phyloP scores from a whole-genome alignment of 805 yeast species.

The Wickerhamiella azyma region DNA sequence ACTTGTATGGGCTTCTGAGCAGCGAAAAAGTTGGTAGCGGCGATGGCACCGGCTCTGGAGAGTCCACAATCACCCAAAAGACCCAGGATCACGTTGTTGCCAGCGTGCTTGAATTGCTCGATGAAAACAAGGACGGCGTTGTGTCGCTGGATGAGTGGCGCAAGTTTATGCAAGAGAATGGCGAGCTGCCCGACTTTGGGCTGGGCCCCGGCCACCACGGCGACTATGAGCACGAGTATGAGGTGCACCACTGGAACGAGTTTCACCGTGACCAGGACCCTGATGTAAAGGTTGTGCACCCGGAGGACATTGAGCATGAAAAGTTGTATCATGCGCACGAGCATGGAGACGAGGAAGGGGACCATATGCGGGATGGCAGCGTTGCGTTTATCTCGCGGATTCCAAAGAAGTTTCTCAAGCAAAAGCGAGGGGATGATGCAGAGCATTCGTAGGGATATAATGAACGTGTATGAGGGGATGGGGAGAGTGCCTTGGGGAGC shows the following conservation, averaged over 20 bases:
- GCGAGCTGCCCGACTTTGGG: slow-evolving; percentile 79
- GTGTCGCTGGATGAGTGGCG: slow-evolving; percentile 61
- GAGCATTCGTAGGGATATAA: no score
- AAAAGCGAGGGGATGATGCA: not conserved
- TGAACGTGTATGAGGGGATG: no score
- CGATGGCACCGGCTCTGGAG: slow-evolving; percentile 75
- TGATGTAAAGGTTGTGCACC: slow-evolving; percentile 63
- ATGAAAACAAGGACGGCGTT: slow-evolving; percentile 49
- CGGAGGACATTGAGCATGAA: slow-evolving; percentile 82
- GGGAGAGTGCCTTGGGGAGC: no score
- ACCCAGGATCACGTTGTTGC: slow-evolving; percentile 40
- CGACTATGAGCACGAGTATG: slow-evolving; percentile 86
- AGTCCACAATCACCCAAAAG: slow-evolving; percentile 46
- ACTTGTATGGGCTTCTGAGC: slow-evolving; percentile 67
- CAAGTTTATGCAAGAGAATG: slow-evolving; percentile 44
- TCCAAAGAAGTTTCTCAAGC: slow-evolving; percentile 18
- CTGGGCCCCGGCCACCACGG: slow-evolving; percentile 91
- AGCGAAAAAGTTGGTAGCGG: slow-evolving; percentile 73
- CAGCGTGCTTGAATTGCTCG: slow-evolving; percentile 46
- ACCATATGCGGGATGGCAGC: slow-evolving; percentile 17
- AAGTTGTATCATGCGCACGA: slow-evolving; percentile 75
- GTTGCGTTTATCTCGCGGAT: slow-evolving; percentile 16
- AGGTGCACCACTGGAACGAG: slow-evolving; percentile 86
- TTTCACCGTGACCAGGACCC: slow-evolving; percentile 53
- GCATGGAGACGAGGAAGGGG: slow-evolving; percentile 42